Percentiles rank a stretch among this genome's conserved stretches.
phyloP scores from a whole-genome alignment of 805 yeast species.

The Saccharomycopsis amapae region DNA sequence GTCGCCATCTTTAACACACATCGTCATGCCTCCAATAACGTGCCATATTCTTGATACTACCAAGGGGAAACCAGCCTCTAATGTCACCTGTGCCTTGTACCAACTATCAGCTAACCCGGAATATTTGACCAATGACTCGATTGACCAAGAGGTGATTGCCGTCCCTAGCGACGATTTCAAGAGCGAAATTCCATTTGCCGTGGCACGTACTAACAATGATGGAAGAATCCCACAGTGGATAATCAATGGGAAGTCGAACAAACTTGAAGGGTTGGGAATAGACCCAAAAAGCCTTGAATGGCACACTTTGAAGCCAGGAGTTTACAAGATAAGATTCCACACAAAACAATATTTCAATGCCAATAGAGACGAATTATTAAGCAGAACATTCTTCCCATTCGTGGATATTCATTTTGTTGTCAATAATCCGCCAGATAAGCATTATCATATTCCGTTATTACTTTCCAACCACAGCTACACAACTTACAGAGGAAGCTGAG shows the following conservation, averaged over 20 bases:
- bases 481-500: conserved; percentile 77
- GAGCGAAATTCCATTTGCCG: conserved; percentile 48
- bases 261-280: conserved; percentile 6
- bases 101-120: conserved; percentile 24
- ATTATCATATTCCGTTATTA: conserved; percentile 84
- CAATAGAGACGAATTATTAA: conserved; percentile 23
- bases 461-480: conserved; percentile 83
- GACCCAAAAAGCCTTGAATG: conserved; percentile 33
- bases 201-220: conserved; percentile 65
- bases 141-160: conserved; percentile 14
- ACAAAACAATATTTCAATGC: conserved; percentile 58
- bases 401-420: conserved; percentile 75
- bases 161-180: conserved; percentile 24
- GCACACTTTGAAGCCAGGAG: conserved; percentile 48
- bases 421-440: conserved; percentile 60
- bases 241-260: conserved; percentile 26
- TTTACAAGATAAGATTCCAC: conserved; percentile 69
- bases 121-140: neutral
- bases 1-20: too few relatives aligned
- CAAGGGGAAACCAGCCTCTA: conserved; percentile 70
- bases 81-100: conserved; percentile 63
- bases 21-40: conserved; percentile 53
- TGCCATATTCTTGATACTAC: conserved; percentile 88
- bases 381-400: conserved; percentile 70
- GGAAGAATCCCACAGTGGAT: conserved; percentile 76